phyloP scores from a whole-genome alignment of 768 basidiomycete genomes.

The Strobilomyces dryophilus region DNA sequence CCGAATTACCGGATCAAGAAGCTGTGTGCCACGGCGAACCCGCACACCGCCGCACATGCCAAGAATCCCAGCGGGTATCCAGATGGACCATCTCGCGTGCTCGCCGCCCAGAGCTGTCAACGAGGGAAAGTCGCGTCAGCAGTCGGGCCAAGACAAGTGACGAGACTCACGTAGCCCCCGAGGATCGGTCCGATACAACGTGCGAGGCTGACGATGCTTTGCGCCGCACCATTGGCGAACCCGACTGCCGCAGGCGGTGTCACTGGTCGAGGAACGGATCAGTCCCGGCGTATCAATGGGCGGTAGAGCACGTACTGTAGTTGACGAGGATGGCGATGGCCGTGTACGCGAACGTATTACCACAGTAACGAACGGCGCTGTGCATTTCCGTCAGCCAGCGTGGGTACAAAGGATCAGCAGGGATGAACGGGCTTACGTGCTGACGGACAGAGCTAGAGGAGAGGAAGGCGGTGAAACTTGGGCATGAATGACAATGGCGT shows the following conservation, averaged over 20 bases:
- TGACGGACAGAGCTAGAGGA: slow-evolving; percentile 58
- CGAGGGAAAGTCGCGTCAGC: slow-evolving; percentile 5
- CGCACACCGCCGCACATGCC: slow-evolving; percentile 57
- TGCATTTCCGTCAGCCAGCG: not conserved
- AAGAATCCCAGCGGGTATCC: slow-evolving; percentile 78
- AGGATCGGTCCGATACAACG: slow-evolving; percentile 86
- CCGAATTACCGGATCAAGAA: slow-evolving; percentile 69
- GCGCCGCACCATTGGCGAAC: slow-evolving; percentile 92
- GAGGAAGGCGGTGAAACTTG: slow-evolving; percentile 3
- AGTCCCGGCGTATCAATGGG: not conserved
- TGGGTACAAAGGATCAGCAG: not conserved
- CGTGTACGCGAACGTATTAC: slow-evolving; percentile 86
- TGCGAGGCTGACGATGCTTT: slow-evolving; percentile 91
- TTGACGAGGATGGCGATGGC: slow-evolving; percentile 84
- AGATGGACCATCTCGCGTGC: slow-evolving; percentile 60
- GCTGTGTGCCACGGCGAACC: slow-evolving; percentile 61
- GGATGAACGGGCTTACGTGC: slow-evolving; percentile 58
- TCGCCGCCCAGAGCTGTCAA: slow-evolving; percentile 65
- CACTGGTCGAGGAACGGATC: slow-evolving; percentile 45
- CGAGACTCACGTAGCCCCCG: slow-evolving; percentile 65
- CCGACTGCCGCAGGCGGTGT: slow-evolving; percentile 87
- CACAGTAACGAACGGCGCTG: slow-evolving; percentile 86
- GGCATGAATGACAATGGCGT: not conserved
- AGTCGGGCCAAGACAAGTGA: not conserved
- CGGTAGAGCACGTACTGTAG: slow-evolving; percentile 53